A percentile compares a stretch with the other conserved stretches of the same genome.
Evolutionary conservation across 306 rosid species (phyloP).

Genomic region (Acacia confusa): DNA sequence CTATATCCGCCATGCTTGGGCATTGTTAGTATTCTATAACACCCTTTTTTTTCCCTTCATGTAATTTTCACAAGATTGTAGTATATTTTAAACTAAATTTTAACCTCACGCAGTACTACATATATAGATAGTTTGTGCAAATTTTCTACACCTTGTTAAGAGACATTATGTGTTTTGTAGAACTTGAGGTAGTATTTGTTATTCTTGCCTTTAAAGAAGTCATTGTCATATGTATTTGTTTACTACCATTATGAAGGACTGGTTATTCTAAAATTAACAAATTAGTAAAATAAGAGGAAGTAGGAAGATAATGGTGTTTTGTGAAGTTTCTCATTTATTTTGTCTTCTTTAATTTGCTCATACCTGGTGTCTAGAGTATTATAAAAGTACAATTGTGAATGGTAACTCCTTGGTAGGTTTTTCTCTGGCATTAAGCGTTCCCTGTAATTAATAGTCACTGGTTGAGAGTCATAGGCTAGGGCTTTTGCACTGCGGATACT

Average conservation of each 20-base stretch:
- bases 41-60: neutral
- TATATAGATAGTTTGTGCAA: neutral
- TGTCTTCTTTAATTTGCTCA: neutral
- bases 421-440: neutral
- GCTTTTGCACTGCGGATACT: neutral
- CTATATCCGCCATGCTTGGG: neutral
- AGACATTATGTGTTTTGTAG: too few relatives aligned
- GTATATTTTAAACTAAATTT: too few relatives aligned
- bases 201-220: neutral
- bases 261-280: too few relatives aligned
- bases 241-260: neutral
- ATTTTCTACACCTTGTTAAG: too few relatives aligned
- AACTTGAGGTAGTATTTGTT: neutral
- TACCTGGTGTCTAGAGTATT: neutral
- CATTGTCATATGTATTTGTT: neutral
- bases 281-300: too few relatives aligned
- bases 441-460: neutral
- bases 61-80: neutral
- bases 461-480: neutral
- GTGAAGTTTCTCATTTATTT: neutral
- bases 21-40: neutral
- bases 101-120: neutral
- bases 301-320: too few relatives aligned
- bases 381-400: neutral
- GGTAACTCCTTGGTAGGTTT: neutral